These are phyloP conservation scores for Phytophthora pisi DNA, from an alignment of 352 stramenopile species.

Conservation along the genomic window DNA sequence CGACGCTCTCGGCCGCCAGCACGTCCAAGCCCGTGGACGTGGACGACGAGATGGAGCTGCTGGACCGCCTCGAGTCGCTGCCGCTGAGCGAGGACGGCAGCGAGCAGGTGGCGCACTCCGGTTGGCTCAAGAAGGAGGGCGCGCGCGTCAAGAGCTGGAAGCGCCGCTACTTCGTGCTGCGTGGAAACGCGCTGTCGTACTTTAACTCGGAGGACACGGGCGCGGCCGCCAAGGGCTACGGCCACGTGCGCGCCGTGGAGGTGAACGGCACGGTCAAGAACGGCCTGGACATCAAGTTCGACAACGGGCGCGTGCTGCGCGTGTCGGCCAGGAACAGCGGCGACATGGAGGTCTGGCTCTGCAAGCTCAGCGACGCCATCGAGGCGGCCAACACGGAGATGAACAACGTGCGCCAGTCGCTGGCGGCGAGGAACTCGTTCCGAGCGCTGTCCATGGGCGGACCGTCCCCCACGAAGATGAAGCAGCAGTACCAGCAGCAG, in stretches of 20 bases:
- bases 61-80: conserved; percentile 62
- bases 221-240: conserved; percentile 78
- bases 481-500: conserved; percentile 29
- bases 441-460: conserved; percentile 41
- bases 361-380: conserved; percentile 73
- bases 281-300: conserved; percentile 79
- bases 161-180: conserved; percentile 77
- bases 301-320: conserved; percentile 75
- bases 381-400: conserved; percentile 59
- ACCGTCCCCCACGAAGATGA: conserved; percentile 42
- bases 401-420: conserved; percentile 64
- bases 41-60: conserved; percentile 59
- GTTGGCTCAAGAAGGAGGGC: conserved; percentile 84
- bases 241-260: conserved; percentile 76
- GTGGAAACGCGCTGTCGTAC: conserved; percentile 82
- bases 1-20: conserved; percentile 41
- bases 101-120: conserved; percentile 67
- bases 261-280: conserved; percentile 65
- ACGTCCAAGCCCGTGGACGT: conserved; percentile 35
- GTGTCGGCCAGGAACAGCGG: conserved; percentile 62
- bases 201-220: conserved; percentile 82
- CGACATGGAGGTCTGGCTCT: conserved; percentile 82
- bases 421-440: conserved; percentile 48
- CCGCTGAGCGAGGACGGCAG: conserved; percentile 48
- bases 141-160: conserved; percentile 85